These are phyloP conservation scores for Penicillium robsamsonii DNA, from an alignment of 495 filamentous ascomycete species.

Conservation along the genomic window DNA sequence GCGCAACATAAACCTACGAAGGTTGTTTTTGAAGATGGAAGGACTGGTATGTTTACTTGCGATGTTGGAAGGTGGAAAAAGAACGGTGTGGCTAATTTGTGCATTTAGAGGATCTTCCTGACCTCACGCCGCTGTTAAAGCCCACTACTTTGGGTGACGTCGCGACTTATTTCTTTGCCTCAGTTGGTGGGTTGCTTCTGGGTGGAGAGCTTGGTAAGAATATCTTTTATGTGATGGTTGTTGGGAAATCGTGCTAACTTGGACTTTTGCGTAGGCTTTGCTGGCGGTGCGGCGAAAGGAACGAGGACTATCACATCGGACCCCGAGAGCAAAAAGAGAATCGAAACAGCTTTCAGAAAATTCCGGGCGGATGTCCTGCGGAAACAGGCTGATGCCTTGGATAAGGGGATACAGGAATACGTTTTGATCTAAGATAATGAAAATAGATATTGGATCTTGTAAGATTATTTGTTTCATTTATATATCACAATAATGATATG, in stretches of 20 bases:
- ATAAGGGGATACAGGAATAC: conserved; percentile 36
- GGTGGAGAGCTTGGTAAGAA: conserved; percentile 58
- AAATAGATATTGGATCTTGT: neutral
- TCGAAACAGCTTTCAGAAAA: conserved; percentile 62
- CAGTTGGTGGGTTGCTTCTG: conserved; percentile 58
- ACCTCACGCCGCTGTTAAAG: conserved; percentile 55
- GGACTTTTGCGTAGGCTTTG: conserved; percentile 38
- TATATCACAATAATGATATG: neutral
- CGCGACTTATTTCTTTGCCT: conserved; percentile 62
- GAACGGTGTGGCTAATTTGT: neutral
- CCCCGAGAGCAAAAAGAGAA: conserved; percentile 51
- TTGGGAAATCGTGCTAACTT: neutral
- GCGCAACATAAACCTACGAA: conserved; percentile 57
- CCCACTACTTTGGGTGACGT: conserved; percentile 59
- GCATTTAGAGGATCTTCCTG: conserved; percentile 55
- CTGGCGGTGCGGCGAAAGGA: conserved; percentile 53
- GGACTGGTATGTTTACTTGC: conserved; percentile 44
- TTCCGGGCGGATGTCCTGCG: conserved; percentile 62
- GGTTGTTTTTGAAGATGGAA: conserved; percentile 60
- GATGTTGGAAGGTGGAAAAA: neutral
- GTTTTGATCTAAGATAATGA: conserved; percentile 25
- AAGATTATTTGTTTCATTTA: neutral
- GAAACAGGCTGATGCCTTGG: conserved; percentile 54
- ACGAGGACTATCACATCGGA: conserved; percentile 52
- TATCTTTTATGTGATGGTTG: neutral